A percentile compares a stretch with the other conserved stretches of the same genome.
These are phyloP conservation scores for Anaeromyces robustus DNA, from an alignment of 192 early-diverging fungal species.

Conservation along the genomic window DNA sequence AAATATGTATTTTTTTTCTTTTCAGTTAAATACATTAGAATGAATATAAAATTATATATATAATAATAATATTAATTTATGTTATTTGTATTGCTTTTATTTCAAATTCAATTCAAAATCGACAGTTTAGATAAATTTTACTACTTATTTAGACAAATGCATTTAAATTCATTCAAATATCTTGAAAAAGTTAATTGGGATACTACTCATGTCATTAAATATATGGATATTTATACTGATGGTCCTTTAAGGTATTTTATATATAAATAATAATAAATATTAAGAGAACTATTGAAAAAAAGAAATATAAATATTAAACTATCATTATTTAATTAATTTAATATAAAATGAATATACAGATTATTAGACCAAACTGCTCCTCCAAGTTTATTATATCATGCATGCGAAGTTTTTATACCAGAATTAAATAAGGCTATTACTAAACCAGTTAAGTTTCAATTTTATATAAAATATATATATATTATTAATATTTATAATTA, in stretches of 20 bases:
- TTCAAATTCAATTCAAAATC: neutral
- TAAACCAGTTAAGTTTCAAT: conserved; percentile 14
- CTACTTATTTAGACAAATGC: conserved; percentile 47
- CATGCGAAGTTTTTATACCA: conserved; percentile 51
- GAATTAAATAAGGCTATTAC: conserved; percentile 48
- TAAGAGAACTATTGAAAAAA: no score
- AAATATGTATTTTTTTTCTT: no score
- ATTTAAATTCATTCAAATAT: conserved; percentile 40
- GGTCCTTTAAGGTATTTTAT: conserved; percentile 46
- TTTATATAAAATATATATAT: no score
- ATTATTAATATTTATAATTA: no score
- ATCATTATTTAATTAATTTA: neutral
- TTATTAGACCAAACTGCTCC: conserved; percentile 41
- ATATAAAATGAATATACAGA: conserved; percentile 13
- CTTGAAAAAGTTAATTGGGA: conserved; percentile 44
- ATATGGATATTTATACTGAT: conserved; percentile 27
- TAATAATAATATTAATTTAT: no score
- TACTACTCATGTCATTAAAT: conserved; percentile 25
- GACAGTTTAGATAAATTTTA: conserved; percentile 65
- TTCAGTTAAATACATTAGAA: no score
- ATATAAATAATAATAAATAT: neutral
- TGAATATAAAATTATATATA: no score
- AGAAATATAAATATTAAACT: neutral
- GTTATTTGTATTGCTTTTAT: no score
- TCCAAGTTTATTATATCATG: conserved; percentile 52